Conservation (phyloP, 2,329 filamentous ascomycete genomes). For the Cordyceps fumosorosea region DNA sequence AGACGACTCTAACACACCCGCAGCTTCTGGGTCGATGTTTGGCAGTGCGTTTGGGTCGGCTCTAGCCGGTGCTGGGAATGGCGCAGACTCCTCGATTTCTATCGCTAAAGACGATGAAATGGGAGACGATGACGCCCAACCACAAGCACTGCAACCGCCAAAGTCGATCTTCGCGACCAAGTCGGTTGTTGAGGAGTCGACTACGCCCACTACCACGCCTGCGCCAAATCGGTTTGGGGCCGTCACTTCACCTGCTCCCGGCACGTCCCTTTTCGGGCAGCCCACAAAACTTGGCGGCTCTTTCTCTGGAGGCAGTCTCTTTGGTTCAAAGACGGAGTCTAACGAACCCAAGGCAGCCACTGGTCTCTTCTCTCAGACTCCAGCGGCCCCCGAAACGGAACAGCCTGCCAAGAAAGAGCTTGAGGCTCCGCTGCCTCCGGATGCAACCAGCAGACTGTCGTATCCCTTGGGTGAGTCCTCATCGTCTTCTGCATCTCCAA, state of each 20-base stretch:
- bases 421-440: conserved; percentile 37
- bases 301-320: conserved; percentile 20
- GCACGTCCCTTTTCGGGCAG: conserved; percentile 29
- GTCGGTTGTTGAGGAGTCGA: conserved; percentile 23
- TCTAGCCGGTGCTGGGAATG: conserved; percentile 41
- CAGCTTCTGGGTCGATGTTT: conserved; percentile 45
- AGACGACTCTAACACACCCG: conserved; percentile 49
- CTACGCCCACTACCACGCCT: conserved; percentile 47
- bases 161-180: conserved; percentile 24
- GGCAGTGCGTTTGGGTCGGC: conserved; percentile 54
- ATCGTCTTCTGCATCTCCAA: conserved; percentile 37
- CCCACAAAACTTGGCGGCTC: conserved; percentile 22
- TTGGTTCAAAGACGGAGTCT: conserved; percentile 22
- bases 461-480: conserved; percentile 40
- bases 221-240: conserved; percentile 41
- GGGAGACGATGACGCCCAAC: conserved; percentile 31
- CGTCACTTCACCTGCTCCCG: conserved; percentile 27
- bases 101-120: conserved; percentile 47
- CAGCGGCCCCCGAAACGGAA: conserved; percentile 24
- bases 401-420: conserved; percentile 30
- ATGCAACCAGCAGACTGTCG: conserved; percentile 42
- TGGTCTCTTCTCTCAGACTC: conserved; percentile 19
- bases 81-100: conserved; percentile 28
- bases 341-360: conserved; percentile 21
- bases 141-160: conserved; percentile 13